Evolutionary conservation across 208 protist species (phyloP).

Genomic region (Tritrichomonas musculus): DNA sequence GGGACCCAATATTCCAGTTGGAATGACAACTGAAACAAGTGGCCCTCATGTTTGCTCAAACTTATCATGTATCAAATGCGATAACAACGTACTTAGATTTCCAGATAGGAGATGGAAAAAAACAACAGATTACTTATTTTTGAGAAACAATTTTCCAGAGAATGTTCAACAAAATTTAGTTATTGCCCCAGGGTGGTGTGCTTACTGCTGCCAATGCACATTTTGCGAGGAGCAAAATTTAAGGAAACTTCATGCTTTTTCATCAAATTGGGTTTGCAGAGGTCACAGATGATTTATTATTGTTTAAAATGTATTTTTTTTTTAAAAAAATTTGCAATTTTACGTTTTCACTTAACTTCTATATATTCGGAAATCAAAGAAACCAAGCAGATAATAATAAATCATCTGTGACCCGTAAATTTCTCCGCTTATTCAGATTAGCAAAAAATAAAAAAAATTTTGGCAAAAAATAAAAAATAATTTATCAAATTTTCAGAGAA

Average conservation of each 20-base stretch:
- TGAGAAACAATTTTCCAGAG: slow-evolving; percentile 17
- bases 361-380: no score
- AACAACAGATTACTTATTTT: slow-evolving; percentile 8
- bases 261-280: not conserved
- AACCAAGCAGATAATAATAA: no score
- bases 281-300: no score
- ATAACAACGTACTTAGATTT: not conserved
- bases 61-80: not conserved
- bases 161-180: not conserved
- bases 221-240: not conserved
- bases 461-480: no score
- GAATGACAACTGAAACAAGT: not conserved
- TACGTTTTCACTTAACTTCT: no score
- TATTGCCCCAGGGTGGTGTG: not conserved
- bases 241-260: not conserved
- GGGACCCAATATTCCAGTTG: not conserved
- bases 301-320: no score
- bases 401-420: no score
- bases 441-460: no score
- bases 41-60: not conserved
- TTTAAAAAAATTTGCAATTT: no score
- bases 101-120: not conserved
- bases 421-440: no score
- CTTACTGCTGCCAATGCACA: slow-evolving; percentile 28
- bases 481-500: no score